Percentiles rank a stretch among this genome's conserved stretches.
Evolutionary conservation across 139 green algal species (phyloP).

Genomic region (Picochlorum costavermella): DNA sequence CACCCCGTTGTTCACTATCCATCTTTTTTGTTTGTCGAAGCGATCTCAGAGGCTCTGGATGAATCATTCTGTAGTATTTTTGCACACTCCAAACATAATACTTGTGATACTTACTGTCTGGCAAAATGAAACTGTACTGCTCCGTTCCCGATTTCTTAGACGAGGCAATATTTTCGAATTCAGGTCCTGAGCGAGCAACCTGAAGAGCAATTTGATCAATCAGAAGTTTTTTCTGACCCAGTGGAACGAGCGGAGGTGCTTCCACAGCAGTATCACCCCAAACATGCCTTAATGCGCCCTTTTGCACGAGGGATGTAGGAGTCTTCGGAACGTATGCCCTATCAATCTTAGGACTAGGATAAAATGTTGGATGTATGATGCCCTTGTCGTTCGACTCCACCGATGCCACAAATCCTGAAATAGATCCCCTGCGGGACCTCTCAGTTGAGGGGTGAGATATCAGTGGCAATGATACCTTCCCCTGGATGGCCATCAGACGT

Average conservation of each 20-base stretch:
- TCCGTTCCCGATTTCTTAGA: too few species aligned
- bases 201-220: constrained; percentile 71
- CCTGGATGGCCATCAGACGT: not conserved
- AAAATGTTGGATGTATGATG: constrained; percentile 9
- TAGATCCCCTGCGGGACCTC: too few species aligned
- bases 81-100: constrained; percentile 3
- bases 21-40: constrained; percentile 16
- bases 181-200: constrained; percentile 72
- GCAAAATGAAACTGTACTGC: too few species aligned
- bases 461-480: not conserved
- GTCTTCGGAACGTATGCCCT: constrained; percentile 19
- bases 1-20: constrained; percentile 56
- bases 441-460: not conserved
- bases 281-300: too few species aligned
- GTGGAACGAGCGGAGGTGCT: constrained; percentile 16
- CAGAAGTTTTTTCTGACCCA: constrained; percentile 38
- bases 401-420: not conserved
- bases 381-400: not conserved
- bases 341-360: constrained; percentile 25
- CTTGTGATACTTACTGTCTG: not conserved
- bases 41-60: not conserved
- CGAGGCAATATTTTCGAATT: constrained; percentile 70
- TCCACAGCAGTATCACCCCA: not conserved
- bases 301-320: not conserved
- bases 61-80: not conserved